A percentile compares a stretch with the other conserved stretches of the same genome.
Conservation (phyloP, 176 grass and related monocot species). For the Phoenix dactylifera region DNA sequence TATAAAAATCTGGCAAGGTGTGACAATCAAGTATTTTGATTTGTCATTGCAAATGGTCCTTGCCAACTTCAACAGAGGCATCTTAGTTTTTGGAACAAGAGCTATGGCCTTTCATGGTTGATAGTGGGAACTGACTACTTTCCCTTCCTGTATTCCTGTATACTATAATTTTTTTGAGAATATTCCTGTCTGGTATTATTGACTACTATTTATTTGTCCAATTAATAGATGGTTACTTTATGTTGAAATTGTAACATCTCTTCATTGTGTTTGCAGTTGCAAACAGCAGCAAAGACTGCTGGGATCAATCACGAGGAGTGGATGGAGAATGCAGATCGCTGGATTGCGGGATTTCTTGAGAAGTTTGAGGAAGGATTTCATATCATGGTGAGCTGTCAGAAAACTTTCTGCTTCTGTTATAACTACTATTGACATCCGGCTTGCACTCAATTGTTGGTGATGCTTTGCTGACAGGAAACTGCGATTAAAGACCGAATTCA, state of each 20-base stretch:
- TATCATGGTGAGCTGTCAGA: slow-evolving; percentile 44
- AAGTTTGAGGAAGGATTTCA: slow-evolving; percentile 97
- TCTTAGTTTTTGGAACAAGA: too few relatives aligned
- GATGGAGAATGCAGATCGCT: slow-evolving; percentile 85
- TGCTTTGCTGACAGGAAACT: slow-evolving; percentile 45
- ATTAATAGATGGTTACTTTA: too few relatives aligned
- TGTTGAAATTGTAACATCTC: not conserved
- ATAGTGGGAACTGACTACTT: too few relatives aligned
- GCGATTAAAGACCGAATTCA: slow-evolving; percentile 94
- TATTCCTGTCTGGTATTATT: too few relatives aligned
- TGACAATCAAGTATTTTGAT: too few relatives aligned
- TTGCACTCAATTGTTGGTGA: not conserved
- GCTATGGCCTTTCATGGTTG: too few relatives aligned
- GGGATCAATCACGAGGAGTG: slow-evolving; percentile 76
- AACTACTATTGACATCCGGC: not conserved
- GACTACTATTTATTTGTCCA: too few relatives aligned
- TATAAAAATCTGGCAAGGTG: too few relatives aligned
- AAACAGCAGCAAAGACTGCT: slow-evolving; percentile 79
- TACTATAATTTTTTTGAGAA: too few relatives aligned
- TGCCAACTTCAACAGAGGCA: too few relatives aligned
- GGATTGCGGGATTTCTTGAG: slow-evolving; percentile 91
- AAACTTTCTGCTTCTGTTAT: not conserved
- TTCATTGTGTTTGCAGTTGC: slow-evolving; percentile 47
- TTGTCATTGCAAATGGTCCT: too few relatives aligned
- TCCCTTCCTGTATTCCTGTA: too few relatives aligned